These are phyloP conservation scores for Leonotis leonurus DNA, from an alignment of 257 asterid species.

Conservation along the genomic window DNA sequence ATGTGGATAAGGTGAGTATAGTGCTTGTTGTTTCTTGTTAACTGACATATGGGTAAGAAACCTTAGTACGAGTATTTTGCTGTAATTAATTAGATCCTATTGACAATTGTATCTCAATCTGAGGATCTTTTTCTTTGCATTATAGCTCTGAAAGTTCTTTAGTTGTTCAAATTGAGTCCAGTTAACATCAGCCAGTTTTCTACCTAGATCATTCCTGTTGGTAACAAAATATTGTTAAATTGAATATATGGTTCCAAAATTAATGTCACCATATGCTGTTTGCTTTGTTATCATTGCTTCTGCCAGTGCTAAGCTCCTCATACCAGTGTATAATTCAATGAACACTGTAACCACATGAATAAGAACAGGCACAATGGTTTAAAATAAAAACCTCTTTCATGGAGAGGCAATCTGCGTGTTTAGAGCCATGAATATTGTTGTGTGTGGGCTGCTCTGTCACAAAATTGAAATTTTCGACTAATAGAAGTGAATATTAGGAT, in stretches of 20 bases:
- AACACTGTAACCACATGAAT: background rate
- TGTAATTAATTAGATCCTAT: background rate
- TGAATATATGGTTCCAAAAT: background rate
- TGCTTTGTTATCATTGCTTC: conserved; percentile 1
- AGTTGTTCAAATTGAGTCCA: background rate
- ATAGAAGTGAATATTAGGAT: background rate
- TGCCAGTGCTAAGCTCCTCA: background rate
- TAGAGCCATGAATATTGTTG: background rate
- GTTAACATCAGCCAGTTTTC: background rate
- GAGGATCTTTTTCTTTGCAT: background rate
- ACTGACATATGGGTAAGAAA: background rate
- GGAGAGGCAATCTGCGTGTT: background rate
- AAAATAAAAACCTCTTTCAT: background rate
- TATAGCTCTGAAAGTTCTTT: background rate
- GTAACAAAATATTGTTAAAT: background rate
- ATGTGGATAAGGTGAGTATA: conserved; percentile 56
- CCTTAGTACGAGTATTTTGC: background rate
- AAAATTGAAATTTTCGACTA: background rate
- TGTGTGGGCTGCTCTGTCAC: background rate
- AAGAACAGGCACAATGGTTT: background rate
- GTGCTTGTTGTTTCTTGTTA: conserved; percentile 5
- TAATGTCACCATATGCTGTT: background rate
- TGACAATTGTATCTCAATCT: background rate
- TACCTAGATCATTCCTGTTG: background rate
- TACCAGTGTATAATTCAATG: conserved; percentile 3